Evolutionary conservation across 208 protist genomes (phyloP).

Genomic region (Jaenimonas drosophilae): DNA sequence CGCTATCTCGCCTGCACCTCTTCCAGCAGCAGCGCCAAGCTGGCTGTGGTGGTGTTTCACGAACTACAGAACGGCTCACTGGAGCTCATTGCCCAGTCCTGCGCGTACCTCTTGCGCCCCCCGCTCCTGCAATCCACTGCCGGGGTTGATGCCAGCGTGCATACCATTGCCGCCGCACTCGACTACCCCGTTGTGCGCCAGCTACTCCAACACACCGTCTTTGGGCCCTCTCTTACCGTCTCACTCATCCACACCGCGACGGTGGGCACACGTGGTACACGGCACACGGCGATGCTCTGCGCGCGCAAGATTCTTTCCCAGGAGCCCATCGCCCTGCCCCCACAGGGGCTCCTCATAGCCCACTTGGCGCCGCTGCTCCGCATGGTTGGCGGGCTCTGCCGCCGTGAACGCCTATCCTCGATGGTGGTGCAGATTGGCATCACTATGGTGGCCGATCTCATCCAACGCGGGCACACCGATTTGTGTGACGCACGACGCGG

Average conservation of each 20-base stretch:
- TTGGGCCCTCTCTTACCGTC: slow-evolving; percentile 40
- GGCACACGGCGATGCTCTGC: slow-evolving; percentile 67
- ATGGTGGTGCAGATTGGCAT: slow-evolving; percentile 77
- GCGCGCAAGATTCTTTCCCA: slow-evolving; percentile 58
- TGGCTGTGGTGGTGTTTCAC: slow-evolving; percentile 25
- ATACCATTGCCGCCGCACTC: too few relatives aligned
- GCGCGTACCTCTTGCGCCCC: slow-evolving; percentile 31
- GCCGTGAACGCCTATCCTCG: slow-evolving; percentile 45
- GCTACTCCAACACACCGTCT: slow-evolving; percentile 24
- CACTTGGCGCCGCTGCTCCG: slow-evolving; percentile 46
- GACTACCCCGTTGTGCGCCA: too few relatives aligned
- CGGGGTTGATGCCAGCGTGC: slow-evolving; percentile 30
- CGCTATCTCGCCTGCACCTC: slow-evolving; percentile 54
- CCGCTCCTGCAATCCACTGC: slow-evolving; percentile 16
- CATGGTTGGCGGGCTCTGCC: slow-evolving; percentile 72
- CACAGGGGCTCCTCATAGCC: slow-evolving; percentile 35
- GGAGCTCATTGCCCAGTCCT: slow-evolving; percentile 32
- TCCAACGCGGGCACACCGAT: slow-evolving; percentile 26
- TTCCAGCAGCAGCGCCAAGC: slow-evolving; percentile 21
- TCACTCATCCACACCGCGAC: slow-evolving; percentile 63
- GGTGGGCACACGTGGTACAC: slow-evolving; percentile 34
- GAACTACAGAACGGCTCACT: slow-evolving; percentile 29
- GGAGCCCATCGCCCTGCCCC: slow-evolving; percentile 33
- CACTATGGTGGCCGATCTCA: slow-evolving; percentile 67
- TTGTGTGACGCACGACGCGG: too few relatives aligned